Evolutionary conservation across 1,139 yeast species (phyloP).

Genomic region (Lodderomyces beijingensis): DNA sequence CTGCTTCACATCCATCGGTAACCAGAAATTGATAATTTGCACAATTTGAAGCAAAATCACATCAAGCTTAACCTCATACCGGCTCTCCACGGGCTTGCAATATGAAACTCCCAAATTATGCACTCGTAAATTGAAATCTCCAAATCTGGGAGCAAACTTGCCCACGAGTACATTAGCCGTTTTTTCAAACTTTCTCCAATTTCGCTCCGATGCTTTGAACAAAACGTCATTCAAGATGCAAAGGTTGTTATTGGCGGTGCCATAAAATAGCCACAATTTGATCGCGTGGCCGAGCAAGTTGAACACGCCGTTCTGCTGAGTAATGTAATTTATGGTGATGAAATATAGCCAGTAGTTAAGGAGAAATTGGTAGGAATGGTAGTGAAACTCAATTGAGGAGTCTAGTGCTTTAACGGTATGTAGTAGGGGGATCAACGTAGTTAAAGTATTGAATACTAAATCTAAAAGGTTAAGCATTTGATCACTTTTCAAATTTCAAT

Average conservation of each 20-base stretch:
- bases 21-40: not conserved
- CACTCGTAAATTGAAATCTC: slow-evolving; percentile 9
- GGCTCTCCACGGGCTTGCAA: slow-evolving; percentile 3
- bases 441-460: slow-evolving; percentile 8
- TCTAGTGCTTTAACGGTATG: slow-evolving; percentile 13
- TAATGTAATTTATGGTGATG: slow-evolving; percentile 7
- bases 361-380: slow-evolving; percentile 11
- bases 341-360: slow-evolving; percentile 15
- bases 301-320: slow-evolving; percentile 3
- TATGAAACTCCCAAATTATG: slow-evolving; percentile 10
- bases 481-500: not conserved
- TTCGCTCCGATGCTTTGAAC: slow-evolving; percentile 2
- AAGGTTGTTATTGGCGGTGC: slow-evolving; percentile 7
- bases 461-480: slow-evolving; percentile 7
- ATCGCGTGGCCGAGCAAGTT: not conserved
- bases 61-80: not conserved
- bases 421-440: slow-evolving; percentile 11
- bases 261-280: slow-evolving; percentile 13
- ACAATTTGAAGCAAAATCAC: not conserved
- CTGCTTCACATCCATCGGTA: not conserved
- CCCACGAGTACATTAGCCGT: slow-evolving; percentile 6
- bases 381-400: slow-evolving; percentile 7
- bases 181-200: slow-evolving; percentile 6
- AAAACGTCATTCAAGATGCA: slow-evolving; percentile 8
- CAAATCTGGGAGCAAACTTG: slow-evolving; percentile 6